These are phyloP conservation scores for Candida ascalaphidarum DNA, from an alignment of 805 yeast species.

Conservation along the genomic window DNA sequence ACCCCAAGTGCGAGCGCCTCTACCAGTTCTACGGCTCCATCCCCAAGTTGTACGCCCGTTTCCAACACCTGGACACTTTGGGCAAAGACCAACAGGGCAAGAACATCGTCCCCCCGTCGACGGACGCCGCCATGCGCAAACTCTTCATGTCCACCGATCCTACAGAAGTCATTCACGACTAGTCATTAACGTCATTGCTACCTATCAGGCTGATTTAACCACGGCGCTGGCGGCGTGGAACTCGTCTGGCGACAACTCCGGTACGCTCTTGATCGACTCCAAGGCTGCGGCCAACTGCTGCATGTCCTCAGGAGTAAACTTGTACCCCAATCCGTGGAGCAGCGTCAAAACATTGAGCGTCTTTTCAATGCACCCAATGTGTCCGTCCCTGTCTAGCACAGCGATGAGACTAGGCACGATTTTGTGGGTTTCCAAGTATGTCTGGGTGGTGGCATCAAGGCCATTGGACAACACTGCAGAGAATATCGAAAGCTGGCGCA, in stretches of 20 bases:
- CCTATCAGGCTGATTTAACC: conserved; percentile 3
- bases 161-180: conserved; percentile 20
- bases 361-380: conserved; percentile 49
- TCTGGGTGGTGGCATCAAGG: conserved; percentile 27
- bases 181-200: no score
- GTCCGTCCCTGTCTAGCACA: conserved; percentile 19
- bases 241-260: conserved; percentile 48
- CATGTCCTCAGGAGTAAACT: conserved; percentile 38
- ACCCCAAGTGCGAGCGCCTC: conserved; percentile 38
- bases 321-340: conserved; percentile 32
- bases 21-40: conserved; percentile 33
- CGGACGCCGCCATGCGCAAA: conserved; percentile 39
- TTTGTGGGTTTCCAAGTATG: conserved; percentile 27
- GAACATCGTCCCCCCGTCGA: conserved; percentile 40
- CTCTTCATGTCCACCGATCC: conserved; percentile 46
- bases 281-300: conserved; percentile 26
- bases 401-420: conserved; percentile 24
- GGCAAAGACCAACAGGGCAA: conserved; percentile 33
- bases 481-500: conserved; percentile 49
- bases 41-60: conserved; percentile 18
- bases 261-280: conserved; percentile 31
- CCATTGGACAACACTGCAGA: conserved; percentile 55
- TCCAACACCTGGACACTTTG: conserved; percentile 9
- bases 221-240: conserved; percentile 41
- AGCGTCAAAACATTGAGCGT: conserved; percentile 42